A percentile compares a stretch with the other conserved stretches of the same genome.
Evolutionary conservation across 176 grass and related monocot genomes (phyloP).

Genomic region (Oryza longistaminata): DNA sequence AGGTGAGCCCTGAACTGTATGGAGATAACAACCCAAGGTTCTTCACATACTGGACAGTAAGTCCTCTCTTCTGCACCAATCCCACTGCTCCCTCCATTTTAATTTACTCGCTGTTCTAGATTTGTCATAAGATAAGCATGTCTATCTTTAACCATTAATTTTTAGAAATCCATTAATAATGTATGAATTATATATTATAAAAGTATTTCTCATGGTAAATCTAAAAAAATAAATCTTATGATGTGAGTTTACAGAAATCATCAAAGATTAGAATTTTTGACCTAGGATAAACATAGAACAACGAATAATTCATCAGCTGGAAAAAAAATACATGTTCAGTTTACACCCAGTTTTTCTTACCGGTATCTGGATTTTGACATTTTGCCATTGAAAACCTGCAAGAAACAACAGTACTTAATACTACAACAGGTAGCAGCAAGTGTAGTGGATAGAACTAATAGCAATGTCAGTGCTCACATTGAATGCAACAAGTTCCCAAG

Average conservation of each 20-base stretch:
- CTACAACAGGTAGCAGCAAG: not conserved
- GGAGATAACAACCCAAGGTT: constrained; percentile 81
- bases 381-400: not conserved
- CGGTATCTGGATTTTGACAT: not conserved
- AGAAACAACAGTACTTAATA: not conserved
- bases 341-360: too few relatives aligned
- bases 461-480: not conserved
- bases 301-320: not conserved
- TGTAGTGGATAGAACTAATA: not conserved
- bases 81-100: too few relatives aligned
- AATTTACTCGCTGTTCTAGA: too few relatives aligned
- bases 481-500: constrained; percentile 1
- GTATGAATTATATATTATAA: too few relatives aligned
- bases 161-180: too few relatives aligned
- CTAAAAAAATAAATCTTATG: too few relatives aligned
- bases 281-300: too few relatives aligned
- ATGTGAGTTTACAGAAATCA: too few relatives aligned
- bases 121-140: too few relatives aligned
- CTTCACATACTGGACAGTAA: constrained; percentile 99
- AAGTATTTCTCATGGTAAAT: too few relatives aligned
- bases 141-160: too few relatives aligned
- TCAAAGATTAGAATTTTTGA: too few relatives aligned
- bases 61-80: not conserved
- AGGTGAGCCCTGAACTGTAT: constrained; percentile 95
- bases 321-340: not conserved